phyloP scores from a whole-genome alignment of 2,329 filamentous ascomycete genomes.

The Akanthomyces muscarius region DNA sequence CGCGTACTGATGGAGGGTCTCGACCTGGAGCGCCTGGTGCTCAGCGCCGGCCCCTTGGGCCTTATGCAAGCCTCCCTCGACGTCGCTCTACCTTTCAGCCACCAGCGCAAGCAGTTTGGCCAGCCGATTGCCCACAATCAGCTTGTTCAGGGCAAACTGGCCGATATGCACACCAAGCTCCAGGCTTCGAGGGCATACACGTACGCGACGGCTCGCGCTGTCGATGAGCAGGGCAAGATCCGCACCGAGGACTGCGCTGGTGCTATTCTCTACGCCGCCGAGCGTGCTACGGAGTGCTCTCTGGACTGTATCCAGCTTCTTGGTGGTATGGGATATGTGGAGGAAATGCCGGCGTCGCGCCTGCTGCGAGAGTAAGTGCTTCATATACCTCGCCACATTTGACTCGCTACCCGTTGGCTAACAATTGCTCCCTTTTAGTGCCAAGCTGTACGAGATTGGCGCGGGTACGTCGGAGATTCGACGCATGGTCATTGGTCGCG shows the following conservation, averaged over 20 bases:
- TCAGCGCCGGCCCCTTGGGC: conserved; percentile 85
- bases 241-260: conserved; percentile 91
- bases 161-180: conserved; percentile 96
- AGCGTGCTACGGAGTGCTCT: conserved; percentile 80
- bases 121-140: conserved; percentile 87
- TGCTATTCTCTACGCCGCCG: conserved; percentile 87
- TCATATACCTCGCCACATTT: not conserved
- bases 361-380: conserved; percentile 64
- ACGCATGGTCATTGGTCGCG: conserved; percentile 88
- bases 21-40: conserved; percentile 87
- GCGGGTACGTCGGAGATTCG: conserved; percentile 93
- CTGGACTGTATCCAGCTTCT: conserved; percentile 89
- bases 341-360: conserved; percentile 87
- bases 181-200: conserved; percentile 83
- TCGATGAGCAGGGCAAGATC: conserved; percentile 72
- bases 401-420: conserved; percentile 22
- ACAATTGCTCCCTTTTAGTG: conserved; percentile 38
- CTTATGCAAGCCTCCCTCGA: conserved; percentile 93
- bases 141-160: conserved; percentile 85
- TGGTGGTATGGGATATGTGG: conserved; percentile 93
- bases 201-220: conserved; percentile 71
- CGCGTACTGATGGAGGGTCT: conserved; percentile 93
- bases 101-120: conserved; percentile 85
- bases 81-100: conserved; percentile 80
- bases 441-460: conserved; percentile 89